Base-by-base conservation (phyloP, 2,329 filamentous ascomycete species). In the Chaetomiaceae sp. region DNA sequence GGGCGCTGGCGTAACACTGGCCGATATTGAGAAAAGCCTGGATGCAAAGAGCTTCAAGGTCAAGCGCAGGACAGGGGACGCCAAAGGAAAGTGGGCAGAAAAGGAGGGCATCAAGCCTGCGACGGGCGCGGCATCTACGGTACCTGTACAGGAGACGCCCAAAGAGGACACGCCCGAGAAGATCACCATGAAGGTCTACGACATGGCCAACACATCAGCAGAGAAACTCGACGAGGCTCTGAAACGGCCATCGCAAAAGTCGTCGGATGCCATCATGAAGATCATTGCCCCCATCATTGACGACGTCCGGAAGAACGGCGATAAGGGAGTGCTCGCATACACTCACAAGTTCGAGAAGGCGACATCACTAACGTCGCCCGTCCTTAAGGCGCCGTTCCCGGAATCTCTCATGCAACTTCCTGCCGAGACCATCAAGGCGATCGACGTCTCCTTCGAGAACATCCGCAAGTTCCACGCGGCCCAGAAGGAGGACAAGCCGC, bases 331-430 rank as follows among this genome's bases (percentile, higher is more conserved):
- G 21, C 79, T 99, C 40, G 86, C 88, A 46, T 97, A 96, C 71
- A 97, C 94, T 1, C 91, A 96, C 79, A 96, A 95, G 70, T 99
- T 99, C 62, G 94, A 99, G 68, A 96, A 92, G 74, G 94, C 92
- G 1, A 95, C 89, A 0, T 92, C 89, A 2, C 76, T 99, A 55
- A 94, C 83, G 13, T 92, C 90, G 1, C 90, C 92, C 0, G 90
- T 99, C 13, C 77, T 99, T 58, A 87, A 84, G 65, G 92, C 94
- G 1, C 94, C 94, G 0, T 99, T 96, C 75, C 85, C 90, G 1
- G 73, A 85, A 60, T 81, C 85, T 54, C 76, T 97, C 40, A 97
- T 99, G 94, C 78, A 90, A 58, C 77, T 99, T 14, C 74, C 87
- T 0, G 77, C 82, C 1, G 91, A 96, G 69, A 96, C 90, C 0